Base-by-base conservation (phyloP, 2,329 filamentous ascomycete genomes). In the Leptographium procerum region DNA sequence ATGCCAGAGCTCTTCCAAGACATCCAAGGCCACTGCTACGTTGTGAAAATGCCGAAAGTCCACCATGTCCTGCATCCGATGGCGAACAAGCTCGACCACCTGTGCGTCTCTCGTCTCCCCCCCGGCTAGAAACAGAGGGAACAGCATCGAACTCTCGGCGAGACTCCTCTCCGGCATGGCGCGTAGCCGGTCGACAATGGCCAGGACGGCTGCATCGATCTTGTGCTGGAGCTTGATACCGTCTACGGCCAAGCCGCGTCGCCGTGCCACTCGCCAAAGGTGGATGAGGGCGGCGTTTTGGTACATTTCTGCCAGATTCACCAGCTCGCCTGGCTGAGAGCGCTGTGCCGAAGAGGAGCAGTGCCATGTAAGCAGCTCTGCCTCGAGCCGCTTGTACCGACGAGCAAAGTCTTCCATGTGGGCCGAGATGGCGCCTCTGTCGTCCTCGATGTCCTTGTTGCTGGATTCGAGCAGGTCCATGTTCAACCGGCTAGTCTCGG, bases 1-100 rank as follows among this genome's bases (percentile, higher is more conserved):
- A 10, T 55, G 29, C 54, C 33, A 60, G 28, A 61, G 60, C 61
- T 59, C 61, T 26, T 61, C 61, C 24, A 61, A 22, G 19, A 60
- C 56, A 16, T 47, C 53, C 2, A 43, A 40, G 22, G 53, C 53
- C 28, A 31, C 26, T 16, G 43, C 26, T 7, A 55, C 22, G 36
- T 55, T 55, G 36, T 47, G n/a, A 40, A 55, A 47, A 19, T 45
- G 24, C 14, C 53, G 33, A 22, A 31, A 45, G 24, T 55, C 36
- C 8, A 47, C 43, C n/a, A 55, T 55, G 24, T n/a, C 53, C 26
- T 55, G 53, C 36, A 55, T 31, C 8, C 36, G 36, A 4, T 22
- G 28, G 36, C 53, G 36, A n/a, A 55, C n/a, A 1, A 5, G 2
- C 26, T 55, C 53, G 3, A 55, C 31, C 6, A n/a, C 4, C 24